Conservation (phyloP, 2,329 filamentous ascomycete species). For the Penicillium corylophilum region DNA sequence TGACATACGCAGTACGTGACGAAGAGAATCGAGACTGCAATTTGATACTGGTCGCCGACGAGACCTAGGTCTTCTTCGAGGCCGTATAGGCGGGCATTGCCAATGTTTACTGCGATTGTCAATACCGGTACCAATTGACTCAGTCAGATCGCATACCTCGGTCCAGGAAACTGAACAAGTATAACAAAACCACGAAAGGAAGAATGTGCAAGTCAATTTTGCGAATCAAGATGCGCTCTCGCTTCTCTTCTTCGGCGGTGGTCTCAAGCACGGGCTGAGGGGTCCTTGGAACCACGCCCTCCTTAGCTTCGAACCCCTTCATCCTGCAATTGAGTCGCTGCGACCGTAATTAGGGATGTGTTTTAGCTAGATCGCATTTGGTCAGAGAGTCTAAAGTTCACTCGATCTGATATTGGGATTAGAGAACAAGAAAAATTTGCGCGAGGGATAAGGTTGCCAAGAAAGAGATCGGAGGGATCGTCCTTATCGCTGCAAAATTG, state of each 20-base stretch:
- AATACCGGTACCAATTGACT: constrained; percentile 7
- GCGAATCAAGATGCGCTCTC: constrained; percentile 32
- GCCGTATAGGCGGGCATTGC: constrained; percentile 66
- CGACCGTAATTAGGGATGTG: background rate
- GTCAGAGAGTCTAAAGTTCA: background rate
- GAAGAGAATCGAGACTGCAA: constrained; percentile 65
- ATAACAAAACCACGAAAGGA: constrained; percentile 48
- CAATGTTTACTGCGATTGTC: constrained; percentile 61
- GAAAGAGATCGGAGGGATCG: background rate
- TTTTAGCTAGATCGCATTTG: background rate
- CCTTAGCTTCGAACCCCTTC: constrained; percentile 13
- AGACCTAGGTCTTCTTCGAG: constrained; percentile 64
- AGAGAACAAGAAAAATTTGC: background rate
- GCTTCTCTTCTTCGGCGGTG: constrained; percentile 27
- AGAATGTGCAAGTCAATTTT: constrained; percentile 45
- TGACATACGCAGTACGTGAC: constrained; percentile 58
- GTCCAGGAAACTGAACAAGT: constrained; percentile 74
- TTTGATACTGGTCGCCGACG: constrained; percentile 66
- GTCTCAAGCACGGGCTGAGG: constrained; percentile 13
- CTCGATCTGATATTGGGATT: background rate
- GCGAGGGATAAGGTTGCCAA: constrained; percentile 17
- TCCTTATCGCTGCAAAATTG: background rate
- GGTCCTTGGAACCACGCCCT: constrained; percentile 15
- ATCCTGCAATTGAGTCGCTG: constrained; percentile 7
- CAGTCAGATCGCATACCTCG: constrained; percentile 41